A percentile compares a stretch with the other conserved stretches of the same genome.
phyloP scores from a whole-genome alignment of 1,284 basidiomycete species.

The Boletus semigastroideus region DNA sequence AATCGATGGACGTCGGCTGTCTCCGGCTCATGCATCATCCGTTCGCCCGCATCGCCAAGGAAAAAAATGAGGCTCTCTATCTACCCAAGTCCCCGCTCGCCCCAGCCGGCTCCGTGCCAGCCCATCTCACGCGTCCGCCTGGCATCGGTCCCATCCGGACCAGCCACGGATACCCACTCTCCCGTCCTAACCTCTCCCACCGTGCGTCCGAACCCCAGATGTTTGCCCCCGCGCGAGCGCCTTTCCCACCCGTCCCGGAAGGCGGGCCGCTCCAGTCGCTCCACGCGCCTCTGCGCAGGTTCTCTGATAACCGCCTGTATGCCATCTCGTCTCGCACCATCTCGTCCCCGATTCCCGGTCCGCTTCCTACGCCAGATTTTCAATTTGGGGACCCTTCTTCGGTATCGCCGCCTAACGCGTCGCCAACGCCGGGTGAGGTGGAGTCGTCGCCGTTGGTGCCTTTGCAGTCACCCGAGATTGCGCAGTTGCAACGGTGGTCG shows the following conservation, averaged over 20 bases:
- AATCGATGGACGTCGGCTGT: conserved; percentile 60
- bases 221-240: conserved; percentile 34
- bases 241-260: conserved; percentile 29
- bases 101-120: conserved; percentile 29
- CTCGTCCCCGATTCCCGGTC: conserved; percentile 60
- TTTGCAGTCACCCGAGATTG: conserved; percentile 24
- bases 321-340: conserved; percentile 48
- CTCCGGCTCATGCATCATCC: conserved; percentile 62
- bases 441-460: conserved; percentile 42
- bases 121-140: conserved; percentile 24
- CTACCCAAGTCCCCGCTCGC: conserved; percentile 37
- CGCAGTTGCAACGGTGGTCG: conserved; percentile 30
- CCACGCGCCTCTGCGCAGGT: conserved; percentile 20
- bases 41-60: conserved; percentile 56
- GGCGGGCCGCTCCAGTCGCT: conserved; percentile 14
- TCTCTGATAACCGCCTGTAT: conserved; percentile 50
- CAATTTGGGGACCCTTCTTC: conserved; percentile 61
- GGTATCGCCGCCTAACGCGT: conserved; percentile 42
- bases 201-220: conserved; percentile 45
- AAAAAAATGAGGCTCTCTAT: conserved; percentile 52
- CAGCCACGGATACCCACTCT: conserved; percentile 22
- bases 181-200: conserved; percentile 39
- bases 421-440: conserved; percentile 45
- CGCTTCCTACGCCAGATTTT: conserved; percentile 66
- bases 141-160: conserved; percentile 24